Evolutionary conservation across 2,329 filamentous ascomycete genomes (phyloP).

Genomic region (Colletotrichum orbiculare): DNA sequence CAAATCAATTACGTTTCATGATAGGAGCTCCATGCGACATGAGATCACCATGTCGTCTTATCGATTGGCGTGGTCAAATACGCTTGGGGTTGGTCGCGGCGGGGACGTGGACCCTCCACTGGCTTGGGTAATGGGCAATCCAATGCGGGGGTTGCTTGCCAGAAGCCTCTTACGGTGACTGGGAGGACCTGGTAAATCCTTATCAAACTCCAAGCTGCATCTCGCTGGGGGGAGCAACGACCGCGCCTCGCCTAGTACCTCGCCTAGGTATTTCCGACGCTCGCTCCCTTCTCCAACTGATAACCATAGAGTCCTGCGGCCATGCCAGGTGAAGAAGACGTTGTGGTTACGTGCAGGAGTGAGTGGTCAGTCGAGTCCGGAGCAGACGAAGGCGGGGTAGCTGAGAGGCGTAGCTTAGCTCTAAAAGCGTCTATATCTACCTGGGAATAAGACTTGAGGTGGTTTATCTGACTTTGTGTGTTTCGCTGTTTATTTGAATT

Average conservation of each 20-base stretch:
- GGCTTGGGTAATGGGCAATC: neutral
- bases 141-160: constrained; percentile 27
- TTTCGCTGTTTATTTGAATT: too few species aligned
- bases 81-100: constrained; percentile 13
- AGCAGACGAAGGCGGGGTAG: constrained; percentile 34
- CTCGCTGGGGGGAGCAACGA: constrained; percentile 18
- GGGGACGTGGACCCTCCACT: constrained; percentile 17
- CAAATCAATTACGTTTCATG: constrained; percentile 36
- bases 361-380: neutral
- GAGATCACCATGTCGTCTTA: constrained; percentile 35
- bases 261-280: neutral
- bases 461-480: too few species aligned
- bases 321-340: constrained; percentile 1
- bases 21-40: constrained; percentile 30
- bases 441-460: neutral
- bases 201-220: constrained; percentile 29
- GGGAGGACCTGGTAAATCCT: constrained; percentile 19
- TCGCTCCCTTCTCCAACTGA: constrained; percentile 16
- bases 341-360: constrained; percentile 10
- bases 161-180: constrained; percentile 22
- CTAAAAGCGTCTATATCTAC: constrained; percentile 22
- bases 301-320: constrained; percentile 1
- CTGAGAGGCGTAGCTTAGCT: neutral
- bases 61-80: constrained; percentile 25
- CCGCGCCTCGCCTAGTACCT: neutral